Evolutionary conservation across 768 basidiomycete species (phyloP).

Genomic region (Suillus lakei): DNA sequence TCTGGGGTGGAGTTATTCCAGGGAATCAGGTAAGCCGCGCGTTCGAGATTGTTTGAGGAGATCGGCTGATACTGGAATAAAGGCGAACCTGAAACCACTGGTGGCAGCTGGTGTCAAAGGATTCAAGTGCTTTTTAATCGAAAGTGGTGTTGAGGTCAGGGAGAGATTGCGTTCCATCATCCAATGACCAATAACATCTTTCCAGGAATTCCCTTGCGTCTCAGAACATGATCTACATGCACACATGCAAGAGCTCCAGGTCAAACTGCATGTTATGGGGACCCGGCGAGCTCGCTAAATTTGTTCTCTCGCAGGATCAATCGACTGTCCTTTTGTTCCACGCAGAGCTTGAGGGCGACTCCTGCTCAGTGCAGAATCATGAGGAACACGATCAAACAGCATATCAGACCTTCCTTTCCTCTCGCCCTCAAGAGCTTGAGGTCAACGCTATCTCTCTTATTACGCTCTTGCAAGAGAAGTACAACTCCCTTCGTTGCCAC

Average conservation of each 20-base stretch:
- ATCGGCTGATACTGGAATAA: conserved; percentile 5
- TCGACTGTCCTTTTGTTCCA: conserved; percentile 86
- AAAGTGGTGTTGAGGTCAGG: conserved; percentile 90
- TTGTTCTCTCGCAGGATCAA: conserved; percentile 51
- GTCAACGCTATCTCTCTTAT: conserved; percentile 82
- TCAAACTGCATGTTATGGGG: conserved; percentile 32
- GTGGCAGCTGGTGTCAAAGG: conserved; percentile 85
- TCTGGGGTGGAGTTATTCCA: conserved; percentile 94
- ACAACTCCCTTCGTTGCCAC: conserved; percentile 80
- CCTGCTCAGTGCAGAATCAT: conserved; percentile 18
- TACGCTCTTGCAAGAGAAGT: conserved; percentile 60
- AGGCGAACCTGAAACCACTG: conserved; percentile 79
- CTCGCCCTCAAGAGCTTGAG: conserved; percentile 84
- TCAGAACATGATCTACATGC: conserved; percentile 64
- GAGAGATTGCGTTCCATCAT: not conserved
- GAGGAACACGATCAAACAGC: conserved; percentile 47
- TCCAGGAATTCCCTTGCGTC: conserved; percentile 92
- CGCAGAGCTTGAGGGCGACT: conserved; percentile 73
- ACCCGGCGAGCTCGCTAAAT: conserved; percentile 2
- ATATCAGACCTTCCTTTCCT: conserved; percentile 85
- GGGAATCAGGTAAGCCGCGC: conserved; percentile 70
- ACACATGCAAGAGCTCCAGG: conserved; percentile 81
- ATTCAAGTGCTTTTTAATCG: conserved; percentile 96
- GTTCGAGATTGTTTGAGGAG: not conserved
- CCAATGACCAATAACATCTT: conserved; percentile 13